Evolutionary conservation across 495 filamentous ascomycete species (phyloP), one percentile per base, ranked within the genome.

Genomic region (Pyrenula massariospora): DNA sequence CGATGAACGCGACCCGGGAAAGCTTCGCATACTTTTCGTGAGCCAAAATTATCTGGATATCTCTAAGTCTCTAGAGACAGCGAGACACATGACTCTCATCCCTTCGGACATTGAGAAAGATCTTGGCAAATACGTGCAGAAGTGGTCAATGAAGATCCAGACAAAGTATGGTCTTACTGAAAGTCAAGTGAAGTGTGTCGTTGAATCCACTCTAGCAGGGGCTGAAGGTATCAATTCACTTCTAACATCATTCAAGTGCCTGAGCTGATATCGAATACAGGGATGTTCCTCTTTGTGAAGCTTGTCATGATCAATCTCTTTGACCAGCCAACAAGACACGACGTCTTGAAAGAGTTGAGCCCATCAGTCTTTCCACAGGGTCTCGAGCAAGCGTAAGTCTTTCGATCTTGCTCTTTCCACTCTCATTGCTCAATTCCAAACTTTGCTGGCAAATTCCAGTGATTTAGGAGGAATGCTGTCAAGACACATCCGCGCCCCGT

Each of bases 271-370:
- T 58, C 22, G 5, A 49, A 22, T 20, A 10, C 5, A 77, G 76
- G 73, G 12, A 78, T 78, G 73, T 79, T 77, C 60, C 59, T 79
- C 2, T 79, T 66, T 58, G 73, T 72, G 15, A 64, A 65, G 15
- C 62, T 79, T 22, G 73, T 75, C 10, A 66, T 77, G 50, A 54
- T 65, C 12, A 71, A 77, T 53, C 56, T 79, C n/a, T 47, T 62
- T 2, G 51, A 59, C 8, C 73, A 77, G 54, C 55, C 62, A 2
- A 66, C 61, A 10, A 31, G 52, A 25, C 55, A 55, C n/a, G 25
- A 64, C 23, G 24, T 79, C 2, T 58, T 64, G 20, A 42, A 61
- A 12, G 70, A 76, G 54, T 20, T 74, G 21, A 56, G 60, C 20
- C 58, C 62, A 5, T 36, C 58, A 3, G 68, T 53, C 1, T 63